Conservation (phyloP, 805 yeast genomes). For the Teunomyces stri region DNA sequence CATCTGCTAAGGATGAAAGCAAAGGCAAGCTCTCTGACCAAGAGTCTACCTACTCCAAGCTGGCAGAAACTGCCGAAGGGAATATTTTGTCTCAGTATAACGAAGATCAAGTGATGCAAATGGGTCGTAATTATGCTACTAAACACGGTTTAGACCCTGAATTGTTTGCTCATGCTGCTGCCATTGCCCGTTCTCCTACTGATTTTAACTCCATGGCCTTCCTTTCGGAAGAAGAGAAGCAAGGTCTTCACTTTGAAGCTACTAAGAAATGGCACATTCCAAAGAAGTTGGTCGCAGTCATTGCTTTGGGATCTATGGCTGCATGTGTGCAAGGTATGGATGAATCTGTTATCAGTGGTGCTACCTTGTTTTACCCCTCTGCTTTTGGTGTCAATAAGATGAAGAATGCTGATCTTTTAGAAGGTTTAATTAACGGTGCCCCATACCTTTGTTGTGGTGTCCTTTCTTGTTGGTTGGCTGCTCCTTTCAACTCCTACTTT, state of each 20-base stretch:
- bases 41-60: slow-evolving; percentile 6
- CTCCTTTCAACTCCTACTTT: slow-evolving; percentile 45
- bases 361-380: slow-evolving; percentile 56
- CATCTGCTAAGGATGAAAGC: slow-evolving; percentile 10
- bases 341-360: slow-evolving; percentile 69
- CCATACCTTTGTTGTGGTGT: slow-evolving; percentile 62
- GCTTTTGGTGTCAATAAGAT: slow-evolving; percentile 45
- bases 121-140: slow-evolving; percentile 66
- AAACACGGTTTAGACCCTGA: slow-evolving; percentile 56
- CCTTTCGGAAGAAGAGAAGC: slow-evolving; percentile 42
- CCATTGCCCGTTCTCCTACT: slow-evolving; percentile 54
- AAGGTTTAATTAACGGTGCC: slow-evolving; percentile 62
- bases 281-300: slow-evolving; percentile 48
- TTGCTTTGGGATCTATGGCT: slow-evolving; percentile 62
- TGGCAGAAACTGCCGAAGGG: slow-evolving; percentile 17
- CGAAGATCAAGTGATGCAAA: slow-evolving; percentile 63
- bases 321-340: slow-evolving; percentile 78
- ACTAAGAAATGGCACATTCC: slow-evolving; percentile 44
- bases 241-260: slow-evolving; percentile 48
- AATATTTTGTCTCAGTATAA: slow-evolving; percentile 57
- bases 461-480: slow-evolving; percentile 62
- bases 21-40: slow-evolving; percentile 8
- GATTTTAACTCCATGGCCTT: slow-evolving; percentile 58
- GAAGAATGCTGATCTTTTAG: slow-evolving; percentile 51
- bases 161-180: slow-evolving; percentile 59